Conservation (phyloP, 306 rosid genomes). For the Ormosia semicastrata region DNA sequence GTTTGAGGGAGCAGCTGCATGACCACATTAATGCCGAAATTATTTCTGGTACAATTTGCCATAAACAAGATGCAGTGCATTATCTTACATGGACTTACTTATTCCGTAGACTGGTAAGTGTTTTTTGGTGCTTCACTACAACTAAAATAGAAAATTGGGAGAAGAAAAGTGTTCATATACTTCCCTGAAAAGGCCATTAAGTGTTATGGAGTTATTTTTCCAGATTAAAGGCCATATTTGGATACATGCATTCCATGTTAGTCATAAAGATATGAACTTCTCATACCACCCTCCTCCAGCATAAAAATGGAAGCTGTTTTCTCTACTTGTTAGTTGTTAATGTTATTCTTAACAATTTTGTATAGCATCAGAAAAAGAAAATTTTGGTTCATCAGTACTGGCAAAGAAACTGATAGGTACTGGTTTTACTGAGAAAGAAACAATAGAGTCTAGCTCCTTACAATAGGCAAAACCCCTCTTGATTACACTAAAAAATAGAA, state of each 20-base stretch:
- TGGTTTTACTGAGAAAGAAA: too few species aligned
- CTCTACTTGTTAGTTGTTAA: neutral
- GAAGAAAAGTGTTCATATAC: neutral
- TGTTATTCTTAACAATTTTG: neutral
- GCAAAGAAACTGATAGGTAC: neutral
- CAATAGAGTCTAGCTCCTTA: too few species aligned
- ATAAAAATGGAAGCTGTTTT: neutral
- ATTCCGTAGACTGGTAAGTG: constrained; percentile 88
- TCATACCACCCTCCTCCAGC: neutral
- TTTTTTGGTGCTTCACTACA: constrained; percentile 21
- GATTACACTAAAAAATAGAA: too few species aligned
- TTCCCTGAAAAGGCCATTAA: neutral
- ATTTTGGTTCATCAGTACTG: neutral
- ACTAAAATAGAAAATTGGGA: neutral
- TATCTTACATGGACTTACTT: constrained; percentile 97
- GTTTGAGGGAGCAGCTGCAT: constrained; percentile 87
- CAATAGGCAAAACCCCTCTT: too few species aligned
- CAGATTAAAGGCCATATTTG: neutral
- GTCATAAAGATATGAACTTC: neutral
- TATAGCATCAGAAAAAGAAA: neutral
- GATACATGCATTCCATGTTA: neutral
- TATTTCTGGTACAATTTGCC: constrained; percentile 90
- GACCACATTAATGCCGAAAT: constrained; percentile 91
- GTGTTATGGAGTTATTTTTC: neutral
- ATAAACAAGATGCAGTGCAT: constrained; percentile 93